These are phyloP conservation scores for Cyclotella distinguenda DNA, from an alignment of 108 stramenopile genomes.

Conservation along the genomic window DNA sequence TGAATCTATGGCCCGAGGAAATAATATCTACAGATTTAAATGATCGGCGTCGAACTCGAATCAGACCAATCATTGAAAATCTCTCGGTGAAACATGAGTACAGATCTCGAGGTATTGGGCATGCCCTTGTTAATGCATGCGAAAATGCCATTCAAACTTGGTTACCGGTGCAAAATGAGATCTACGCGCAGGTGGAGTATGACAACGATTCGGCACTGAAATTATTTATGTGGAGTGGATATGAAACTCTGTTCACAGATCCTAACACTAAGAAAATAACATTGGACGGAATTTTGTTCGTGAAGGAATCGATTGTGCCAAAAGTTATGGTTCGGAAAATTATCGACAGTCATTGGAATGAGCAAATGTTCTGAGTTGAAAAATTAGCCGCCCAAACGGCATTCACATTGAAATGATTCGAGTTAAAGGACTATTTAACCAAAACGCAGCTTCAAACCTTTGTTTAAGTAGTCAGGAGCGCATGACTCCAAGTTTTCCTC, in stretches of 20 bases:
- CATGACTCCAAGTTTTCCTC: background rate
- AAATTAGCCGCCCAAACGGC: background rate
- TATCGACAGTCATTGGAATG: conserved; percentile 1
- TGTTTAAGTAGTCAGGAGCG: background rate
- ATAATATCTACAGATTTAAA: no score
- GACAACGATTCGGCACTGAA: conserved; percentile 24
- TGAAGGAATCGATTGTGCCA: conserved; percentile 17
- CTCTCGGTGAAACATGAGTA: conserved; percentile 28
- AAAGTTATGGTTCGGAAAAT: conserved; percentile 39
- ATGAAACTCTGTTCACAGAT: conserved; percentile 21
- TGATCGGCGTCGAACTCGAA: no score
- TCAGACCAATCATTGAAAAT: conserved; percentile 43
- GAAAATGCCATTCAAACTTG: conserved; percentile 28
- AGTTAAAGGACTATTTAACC: background rate
- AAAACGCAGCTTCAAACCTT: background rate
- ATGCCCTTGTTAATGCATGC: conserved; percentile 32
- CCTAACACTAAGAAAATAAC: conserved; percentile 22
- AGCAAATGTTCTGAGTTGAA: background rate
- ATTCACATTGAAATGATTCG: background rate
- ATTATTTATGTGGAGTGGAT: conserved; percentile 29
- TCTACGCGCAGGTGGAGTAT: conserved; percentile 38
- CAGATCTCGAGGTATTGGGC: conserved; percentile 26
- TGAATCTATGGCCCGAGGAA: conserved; percentile 31
- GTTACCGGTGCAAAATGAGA: conserved; percentile 26
- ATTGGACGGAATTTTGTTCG: conserved; percentile 15